Evolutionary conservation across 805 yeast genomes (phyloP).

Genomic region (Zygotorulaspora sp.): DNA sequence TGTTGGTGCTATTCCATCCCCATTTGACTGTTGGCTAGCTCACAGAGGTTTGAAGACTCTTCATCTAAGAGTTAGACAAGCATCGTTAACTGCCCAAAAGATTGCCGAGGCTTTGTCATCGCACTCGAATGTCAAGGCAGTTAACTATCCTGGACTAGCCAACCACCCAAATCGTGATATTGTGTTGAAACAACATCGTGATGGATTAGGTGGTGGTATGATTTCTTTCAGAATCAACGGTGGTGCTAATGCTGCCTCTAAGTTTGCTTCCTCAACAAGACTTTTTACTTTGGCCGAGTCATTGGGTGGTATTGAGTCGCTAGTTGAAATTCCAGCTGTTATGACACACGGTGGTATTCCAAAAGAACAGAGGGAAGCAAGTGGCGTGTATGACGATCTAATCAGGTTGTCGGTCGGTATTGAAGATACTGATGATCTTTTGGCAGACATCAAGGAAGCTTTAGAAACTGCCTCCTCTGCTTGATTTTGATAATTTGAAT

Average conservation of each 20-base stretch:
- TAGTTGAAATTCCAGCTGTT: conserved; percentile 81
- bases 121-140: conserved; percentile 53
- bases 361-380: conserved; percentile 65
- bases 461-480: conserved; percentile 38
- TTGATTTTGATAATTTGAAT: conserved; percentile 1
- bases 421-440: conserved; percentile 74
- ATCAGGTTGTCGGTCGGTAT: conserved; percentile 83
- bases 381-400: conserved; percentile 78
- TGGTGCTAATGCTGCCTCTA: conserved; percentile 70
- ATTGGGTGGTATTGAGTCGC: conserved; percentile 83
- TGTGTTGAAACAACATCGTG: conserved; percentile 72
- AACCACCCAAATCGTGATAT: conserved; percentile 59
- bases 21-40: conserved; percentile 89
- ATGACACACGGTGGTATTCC: conserved; percentile 95
- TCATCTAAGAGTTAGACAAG: conserved; percentile 72
- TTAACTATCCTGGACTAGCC: conserved; percentile 80
- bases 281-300: conserved; percentile 85
- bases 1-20: conserved; percentile 82
- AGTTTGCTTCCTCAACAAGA: conserved; percentile 68
- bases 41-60: conserved; percentile 88
- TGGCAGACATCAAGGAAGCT: conserved; percentile 69
- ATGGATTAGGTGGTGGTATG: conserved; percentile 88
- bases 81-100: conserved; percentile 58
- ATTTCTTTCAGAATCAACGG: conserved; percentile 82
- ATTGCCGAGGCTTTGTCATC: conserved; percentile 59